Evolutionary conservation across 805 yeast genomes (phyloP), one percentile per base, ranked within the genome.

Genomic region (Wickerhamomyces ciferrii): DNA sequence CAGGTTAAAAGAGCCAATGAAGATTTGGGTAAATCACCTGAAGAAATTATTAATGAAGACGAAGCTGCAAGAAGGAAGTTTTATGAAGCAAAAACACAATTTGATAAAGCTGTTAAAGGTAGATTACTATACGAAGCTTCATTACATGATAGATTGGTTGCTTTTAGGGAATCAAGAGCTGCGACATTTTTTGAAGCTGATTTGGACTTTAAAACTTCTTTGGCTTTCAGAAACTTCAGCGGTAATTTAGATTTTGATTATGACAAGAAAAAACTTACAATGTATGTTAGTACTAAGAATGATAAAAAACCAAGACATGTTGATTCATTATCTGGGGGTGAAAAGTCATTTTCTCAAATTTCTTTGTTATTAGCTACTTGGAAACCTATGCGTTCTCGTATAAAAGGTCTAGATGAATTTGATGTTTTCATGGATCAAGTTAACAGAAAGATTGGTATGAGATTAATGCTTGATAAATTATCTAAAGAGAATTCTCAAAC

Each of bases 401-500:
- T 94, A 18, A 78, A 95, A 49, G 97, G 97, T 0, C 69, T 94
- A 49, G 99, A 94, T 66, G 99, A 94, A 65, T 94, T 87, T 63
- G 99, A 94, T 67, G 99, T 94, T 19, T 94, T 83, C 59, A 94
- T 94, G 99, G 99, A 94, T 64, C 88, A 89, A 42, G 87, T 89
- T 17, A 90, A 91, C 61, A 76, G 99, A 53, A 75, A 83, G 40
- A 78, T 86, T 44, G 89, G 96, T 49, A 80, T 94, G 60, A 74
- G 78, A 42, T 66, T 91, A 51, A 81, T 94, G 61, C 69, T 90
- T 42, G 76, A 76, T 23, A 86, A 88, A 53, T 75, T 91, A 27
- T 66, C 81, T 8, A 74, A 74, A 42, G 77, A 80, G 47, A 75
- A 81, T 50, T 81, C 91, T 0, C 99, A 92, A 65, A 85, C 96